Evolutionary conservation across 257 asterid species (phyloP).

Genomic region (Solanum paucissectum): DNA sequence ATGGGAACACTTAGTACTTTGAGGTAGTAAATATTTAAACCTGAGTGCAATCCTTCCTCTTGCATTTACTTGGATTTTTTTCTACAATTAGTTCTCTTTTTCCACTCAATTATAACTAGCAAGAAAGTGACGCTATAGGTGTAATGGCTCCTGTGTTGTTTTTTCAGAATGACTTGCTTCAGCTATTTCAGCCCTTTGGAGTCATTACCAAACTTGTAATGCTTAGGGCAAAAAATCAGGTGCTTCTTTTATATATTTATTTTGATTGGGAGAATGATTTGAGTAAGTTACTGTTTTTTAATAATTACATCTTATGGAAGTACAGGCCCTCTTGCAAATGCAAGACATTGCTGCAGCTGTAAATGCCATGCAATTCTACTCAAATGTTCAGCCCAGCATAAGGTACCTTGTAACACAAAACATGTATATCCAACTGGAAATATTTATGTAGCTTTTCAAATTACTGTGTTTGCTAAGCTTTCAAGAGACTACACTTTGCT

Average conservation of each 20-base stretch:
- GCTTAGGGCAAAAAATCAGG: constrained; percentile 99
- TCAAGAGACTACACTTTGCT: not conserved
- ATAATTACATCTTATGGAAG: not conserved
- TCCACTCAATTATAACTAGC: not conserved
- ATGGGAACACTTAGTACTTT: not conserved
- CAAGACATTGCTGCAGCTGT: constrained; percentile 83
- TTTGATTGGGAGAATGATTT: not conserved
- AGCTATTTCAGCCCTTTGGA: constrained; percentile 97
- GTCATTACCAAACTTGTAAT: constrained; percentile 85
- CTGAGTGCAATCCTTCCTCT: not conserved
- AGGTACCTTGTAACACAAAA: constrained; percentile 30
- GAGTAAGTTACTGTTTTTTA: not conserved
- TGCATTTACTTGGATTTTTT: not conserved
- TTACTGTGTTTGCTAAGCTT: not conserved
- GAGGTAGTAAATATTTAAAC: not conserved
- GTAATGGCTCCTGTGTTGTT: not conserved
- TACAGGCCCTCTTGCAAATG: constrained; percentile 97
- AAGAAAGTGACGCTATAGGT: not conserved
- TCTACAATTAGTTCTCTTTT: not conserved
- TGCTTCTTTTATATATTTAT: constrained; percentile 8
- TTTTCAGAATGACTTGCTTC: constrained; percentile 87
- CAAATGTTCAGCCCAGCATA: constrained; percentile 82
- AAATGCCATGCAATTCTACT: constrained; percentile 71
- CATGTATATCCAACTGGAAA: not conserved
- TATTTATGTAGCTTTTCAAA: not conserved